These are phyloP conservation scores for Endogone sp. DNA, from an alignment of 192 early-diverging fungal genomes.

Conservation along the genomic window DNA sequence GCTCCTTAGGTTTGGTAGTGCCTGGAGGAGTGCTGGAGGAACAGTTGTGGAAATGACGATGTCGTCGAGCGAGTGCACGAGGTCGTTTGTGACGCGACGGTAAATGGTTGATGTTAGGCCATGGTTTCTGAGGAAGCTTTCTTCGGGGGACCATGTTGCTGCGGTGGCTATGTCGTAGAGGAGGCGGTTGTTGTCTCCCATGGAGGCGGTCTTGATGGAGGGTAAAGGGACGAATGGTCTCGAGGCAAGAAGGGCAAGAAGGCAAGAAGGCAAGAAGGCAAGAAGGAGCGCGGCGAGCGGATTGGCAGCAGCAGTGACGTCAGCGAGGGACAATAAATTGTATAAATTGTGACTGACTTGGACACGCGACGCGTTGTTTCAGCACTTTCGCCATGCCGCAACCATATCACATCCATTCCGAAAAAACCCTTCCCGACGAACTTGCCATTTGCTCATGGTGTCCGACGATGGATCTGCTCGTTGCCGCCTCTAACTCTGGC, in stretches of 20 bases:
- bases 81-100: slow-evolving; percentile 9
- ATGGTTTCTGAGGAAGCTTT: background rate
- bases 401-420: background rate
- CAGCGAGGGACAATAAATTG: background rate
- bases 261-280: background rate
- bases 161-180: background rate
- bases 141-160: background rate
- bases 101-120: background rate
- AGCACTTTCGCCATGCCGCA: too few relatives aligned
- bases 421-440: background rate
- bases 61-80: slow-evolving; percentile 11
- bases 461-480: slow-evolving; percentile 23
- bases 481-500: slow-evolving; percentile 1
- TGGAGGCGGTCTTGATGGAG: too few relatives aligned
- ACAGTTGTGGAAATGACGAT: slow-evolving; percentile 34
- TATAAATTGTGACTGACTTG: background rate
- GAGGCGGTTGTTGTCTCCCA: background rate
- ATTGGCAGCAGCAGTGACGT: background rate
- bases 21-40: slow-evolving; percentile 30
- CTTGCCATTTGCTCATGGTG: background rate
- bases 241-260: background rate
- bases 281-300: background rate
- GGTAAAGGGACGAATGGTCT: background rate
- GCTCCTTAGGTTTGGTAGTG: slow-evolving; percentile 26
- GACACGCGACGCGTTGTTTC: background rate